These are phyloP conservation scores for Lasiodiplodia sp. DNA, from an alignment of 2,329 filamentous ascomycete genomes.

Conservation along the genomic window DNA sequence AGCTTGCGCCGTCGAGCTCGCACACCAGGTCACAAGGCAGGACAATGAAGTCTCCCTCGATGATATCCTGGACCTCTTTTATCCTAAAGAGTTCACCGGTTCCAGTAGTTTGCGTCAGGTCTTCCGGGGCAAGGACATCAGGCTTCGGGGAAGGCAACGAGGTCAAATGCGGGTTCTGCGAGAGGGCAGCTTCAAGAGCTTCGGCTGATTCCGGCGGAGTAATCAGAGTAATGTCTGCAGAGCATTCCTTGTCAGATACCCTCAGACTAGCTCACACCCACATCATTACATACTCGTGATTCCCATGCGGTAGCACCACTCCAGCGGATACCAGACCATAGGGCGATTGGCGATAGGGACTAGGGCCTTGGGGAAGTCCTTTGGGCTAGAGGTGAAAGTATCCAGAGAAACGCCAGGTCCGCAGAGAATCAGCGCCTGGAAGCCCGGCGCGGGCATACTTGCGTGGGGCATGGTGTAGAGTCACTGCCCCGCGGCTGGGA, in stretches of 20 bases:
- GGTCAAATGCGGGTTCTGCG: slow-evolving; percentile 80
- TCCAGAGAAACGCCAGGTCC: slow-evolving; percentile 82
- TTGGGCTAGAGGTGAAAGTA: slow-evolving; percentile 81
- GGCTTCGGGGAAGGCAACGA: slow-evolving; percentile 75
- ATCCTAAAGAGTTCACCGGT: slow-evolving; percentile 89
- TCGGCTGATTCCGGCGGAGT: slow-evolving; percentile 63
- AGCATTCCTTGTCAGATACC: slow-evolving; percentile 27
- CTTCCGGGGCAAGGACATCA: slow-evolving; percentile 77
- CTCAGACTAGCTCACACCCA: background rate
- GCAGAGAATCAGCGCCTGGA: slow-evolving; percentile 84
- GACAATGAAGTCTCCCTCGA: slow-evolving; percentile 87
- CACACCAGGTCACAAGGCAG: slow-evolving; percentile 94
- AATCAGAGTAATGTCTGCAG: slow-evolving; percentile 64
- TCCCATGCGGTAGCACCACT: slow-evolving; percentile 84
- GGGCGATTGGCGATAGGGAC: slow-evolving; percentile 83
- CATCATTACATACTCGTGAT: slow-evolving; percentile 67
- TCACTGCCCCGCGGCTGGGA: background rate
- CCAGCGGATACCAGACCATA: slow-evolving; percentile 89
- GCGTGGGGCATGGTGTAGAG: slow-evolving; percentile 73
- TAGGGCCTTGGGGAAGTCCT: slow-evolving; percentile 82
- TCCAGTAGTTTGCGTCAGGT: slow-evolving; percentile 81
- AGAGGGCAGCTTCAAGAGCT: slow-evolving; percentile 73
- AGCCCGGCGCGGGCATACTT: slow-evolving; percentile 75
- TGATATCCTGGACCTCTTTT: slow-evolving; percentile 77
- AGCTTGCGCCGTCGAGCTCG: slow-evolving; percentile 80